phyloP scores from a whole-genome alignment of 331 rosid species.

The Prunus yedoensis region DNA sequence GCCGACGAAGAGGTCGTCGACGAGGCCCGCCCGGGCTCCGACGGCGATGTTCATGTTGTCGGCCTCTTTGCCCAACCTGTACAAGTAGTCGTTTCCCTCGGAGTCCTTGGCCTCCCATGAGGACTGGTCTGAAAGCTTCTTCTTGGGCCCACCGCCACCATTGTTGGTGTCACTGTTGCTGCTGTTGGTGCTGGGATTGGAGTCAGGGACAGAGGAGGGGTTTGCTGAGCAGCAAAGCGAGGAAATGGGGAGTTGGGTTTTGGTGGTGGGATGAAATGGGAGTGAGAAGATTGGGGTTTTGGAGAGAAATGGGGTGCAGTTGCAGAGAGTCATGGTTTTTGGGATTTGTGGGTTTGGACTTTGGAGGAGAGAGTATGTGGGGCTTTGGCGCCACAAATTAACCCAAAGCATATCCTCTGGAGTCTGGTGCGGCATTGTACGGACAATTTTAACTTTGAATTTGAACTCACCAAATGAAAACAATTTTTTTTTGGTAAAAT shows the following conservation, averaged over 20 bases:
- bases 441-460: too few species aligned
- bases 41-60: slow-evolving; percentile 97
- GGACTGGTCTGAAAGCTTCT: slow-evolving; percentile 71
- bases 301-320: slow-evolving; percentile 15
- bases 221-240: slow-evolving; percentile 22
- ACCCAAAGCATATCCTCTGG: slow-evolving; percentile 2
- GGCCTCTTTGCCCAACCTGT: slow-evolving; percentile 79
- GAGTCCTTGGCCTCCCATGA: slow-evolving; percentile 86
- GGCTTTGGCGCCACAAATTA: slow-evolving; percentile 37
- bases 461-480: too few species aligned
- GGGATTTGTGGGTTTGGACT: neutral
- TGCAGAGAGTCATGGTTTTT: slow-evolving; percentile 29
- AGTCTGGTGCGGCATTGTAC: too few species aligned
- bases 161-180: neutral
- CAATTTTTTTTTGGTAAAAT: too few species aligned
- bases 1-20: slow-evolving; percentile 80
- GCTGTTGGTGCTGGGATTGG: neutral
- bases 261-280: slow-evolving; percentile 1
- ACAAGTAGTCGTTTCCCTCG: slow-evolving; percentile 78
- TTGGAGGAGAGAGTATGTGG: neutral
- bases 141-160: slow-evolving; percentile 22
- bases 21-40: slow-evolving; percentile 82
- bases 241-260: slow-evolving; percentile 3
- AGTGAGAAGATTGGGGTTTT: slow-evolving; percentile 12
- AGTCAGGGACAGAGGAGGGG: slow-evolving; percentile 10